Percentiles rank a stretch among this genome's conserved stretches.
These are phyloP conservation scores for Rhododendron vialii DNA, from an alignment of 148 eudicot genomes.

Conservation along the genomic window DNA sequence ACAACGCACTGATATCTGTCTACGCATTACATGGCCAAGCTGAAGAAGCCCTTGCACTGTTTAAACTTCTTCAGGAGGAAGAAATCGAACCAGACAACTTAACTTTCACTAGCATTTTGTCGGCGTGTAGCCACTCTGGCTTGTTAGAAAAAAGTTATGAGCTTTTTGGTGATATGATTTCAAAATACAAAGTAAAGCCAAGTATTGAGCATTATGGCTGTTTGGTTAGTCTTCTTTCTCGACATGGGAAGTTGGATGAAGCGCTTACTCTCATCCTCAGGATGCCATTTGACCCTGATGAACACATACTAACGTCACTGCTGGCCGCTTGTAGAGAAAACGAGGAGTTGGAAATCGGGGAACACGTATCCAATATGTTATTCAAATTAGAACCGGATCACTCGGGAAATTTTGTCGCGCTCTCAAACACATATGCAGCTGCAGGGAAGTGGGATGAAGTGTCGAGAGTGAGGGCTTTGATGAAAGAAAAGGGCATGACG, in stretches of 20 bases:
- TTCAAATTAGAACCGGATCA: slow-evolving; percentile 26
- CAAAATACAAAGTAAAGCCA: slow-evolving; percentile 22
- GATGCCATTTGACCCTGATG: slow-evolving; percentile 30
- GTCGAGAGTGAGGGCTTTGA: slow-evolving; percentile 25
- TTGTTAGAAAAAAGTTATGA: slow-evolving; percentile 29
- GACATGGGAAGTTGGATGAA: slow-evolving; percentile 33
- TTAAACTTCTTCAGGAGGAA: slow-evolving; percentile 26
- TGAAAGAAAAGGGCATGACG: slow-evolving; percentile 30
- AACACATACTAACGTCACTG: slow-evolving; percentile 29
- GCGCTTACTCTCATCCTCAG: slow-evolving; percentile 25
- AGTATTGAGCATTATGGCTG: slow-evolving; percentile 41
- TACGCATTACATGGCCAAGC: slow-evolving; percentile 37
- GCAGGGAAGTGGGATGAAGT: slow-evolving; percentile 40
- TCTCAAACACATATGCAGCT: slow-evolving; percentile 39
- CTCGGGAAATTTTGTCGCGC: slow-evolving; percentile 32
- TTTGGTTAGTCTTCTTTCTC: slow-evolving; percentile 36
- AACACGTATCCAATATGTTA: slow-evolving; percentile 19
- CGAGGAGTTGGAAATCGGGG: slow-evolving; percentile 30
- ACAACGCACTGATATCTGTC: slow-evolving; percentile 26
- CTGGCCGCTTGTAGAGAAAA: slow-evolving; percentile 37
- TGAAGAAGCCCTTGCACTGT: slow-evolving; percentile 34
- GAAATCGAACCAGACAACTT: slow-evolving; percentile 35
- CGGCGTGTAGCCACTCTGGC: slow-evolving; percentile 44
- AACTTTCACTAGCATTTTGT: slow-evolving; percentile 44
- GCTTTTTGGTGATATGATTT: slow-evolving; percentile 29